Evolutionary conservation across 345 rosid genomes (phyloP).

Genomic region (Zanthoxylum bungeanum): DNA sequence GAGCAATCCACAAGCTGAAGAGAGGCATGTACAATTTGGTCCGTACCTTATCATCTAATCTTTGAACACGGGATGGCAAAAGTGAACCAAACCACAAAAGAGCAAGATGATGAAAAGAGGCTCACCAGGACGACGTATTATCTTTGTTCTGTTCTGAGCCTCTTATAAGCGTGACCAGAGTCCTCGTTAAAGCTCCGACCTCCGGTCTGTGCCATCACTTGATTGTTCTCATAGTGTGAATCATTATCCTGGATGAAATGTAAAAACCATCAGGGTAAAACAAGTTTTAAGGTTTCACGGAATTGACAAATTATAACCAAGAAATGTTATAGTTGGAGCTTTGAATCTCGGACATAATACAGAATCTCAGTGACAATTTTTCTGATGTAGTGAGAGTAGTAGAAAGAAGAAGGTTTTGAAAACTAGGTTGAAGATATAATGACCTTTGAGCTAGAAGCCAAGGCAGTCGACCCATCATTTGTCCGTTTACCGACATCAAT

Average conservation of each 20-base stretch:
- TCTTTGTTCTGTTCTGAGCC: constrained; percentile 36
- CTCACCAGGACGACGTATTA: constrained; percentile 20
- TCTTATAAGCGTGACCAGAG: constrained; percentile 41
- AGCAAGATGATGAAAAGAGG: constrained; percentile 15
- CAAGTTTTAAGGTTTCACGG: not conserved
- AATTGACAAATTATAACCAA: not conserved
- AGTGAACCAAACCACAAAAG: not conserved
- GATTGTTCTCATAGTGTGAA: constrained; percentile 26
- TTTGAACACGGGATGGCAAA: constrained; percentile 6
- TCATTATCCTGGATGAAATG: constrained; percentile 35
- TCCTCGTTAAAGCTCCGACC: constrained; percentile 28
- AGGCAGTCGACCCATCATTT: constrained; percentile 20
- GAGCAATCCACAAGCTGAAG: constrained; percentile 20
- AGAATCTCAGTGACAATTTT: constrained; percentile 1
- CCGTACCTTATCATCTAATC: constrained; percentile 20
- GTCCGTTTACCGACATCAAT: constrained; percentile 52
- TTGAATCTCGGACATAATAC: not conserved
- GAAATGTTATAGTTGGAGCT: not conserved
- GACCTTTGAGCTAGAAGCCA: constrained; percentile 52
- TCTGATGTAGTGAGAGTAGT: not conserved
- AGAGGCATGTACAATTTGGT: constrained; percentile 36
- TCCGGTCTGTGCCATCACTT: constrained; percentile 35
- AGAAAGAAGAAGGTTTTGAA: not conserved
- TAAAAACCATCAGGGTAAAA: not conserved
- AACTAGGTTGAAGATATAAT: not conserved